phyloP scores from a whole-genome alignment of 768 basidiomycete genomes.

The Suillus cothurnatus region DNA sequence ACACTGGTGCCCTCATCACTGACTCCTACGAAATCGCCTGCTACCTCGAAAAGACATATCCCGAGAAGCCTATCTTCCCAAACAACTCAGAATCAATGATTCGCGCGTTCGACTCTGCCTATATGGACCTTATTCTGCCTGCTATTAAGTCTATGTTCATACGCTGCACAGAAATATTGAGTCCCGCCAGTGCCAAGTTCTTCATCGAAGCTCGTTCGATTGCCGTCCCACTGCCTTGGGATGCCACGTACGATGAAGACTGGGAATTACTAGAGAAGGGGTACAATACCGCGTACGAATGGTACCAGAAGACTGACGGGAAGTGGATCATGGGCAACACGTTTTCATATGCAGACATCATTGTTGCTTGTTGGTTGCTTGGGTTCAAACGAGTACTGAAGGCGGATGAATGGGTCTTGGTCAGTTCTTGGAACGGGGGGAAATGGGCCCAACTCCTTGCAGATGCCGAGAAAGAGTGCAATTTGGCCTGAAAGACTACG shows the following conservation, averaged over 20 bases:
- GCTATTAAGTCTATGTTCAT: conserved; percentile 21
- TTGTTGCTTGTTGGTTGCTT: conserved; percentile 1
- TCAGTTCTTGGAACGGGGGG: conserved; percentile 26
- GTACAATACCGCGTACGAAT: conserved; percentile 15
- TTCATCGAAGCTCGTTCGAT: conserved; percentile 41
- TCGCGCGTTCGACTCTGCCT: too few species aligned
- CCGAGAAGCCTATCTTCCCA: too few species aligned
- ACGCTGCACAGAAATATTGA: conserved; percentile 32
- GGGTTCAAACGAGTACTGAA: conserved; percentile 23
- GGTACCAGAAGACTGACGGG: conserved; percentile 26
- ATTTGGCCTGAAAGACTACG: conserved; percentile 8
- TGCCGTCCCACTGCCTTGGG: conserved; percentile 38
- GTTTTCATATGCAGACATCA: conserved; percentile 11
- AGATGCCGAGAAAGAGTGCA: conserved; percentile 29
- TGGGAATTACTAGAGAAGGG: conserved; percentile 23
- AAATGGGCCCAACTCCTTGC: conserved; percentile 27
- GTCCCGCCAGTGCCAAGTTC: conserved; percentile 36
- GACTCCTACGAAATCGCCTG: too few species aligned
- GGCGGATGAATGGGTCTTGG: conserved; percentile 28
- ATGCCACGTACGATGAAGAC: conserved; percentile 35
- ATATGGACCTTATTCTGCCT: background rate
- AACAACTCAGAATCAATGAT: too few species aligned
- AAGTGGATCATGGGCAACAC: conserved; percentile 15
- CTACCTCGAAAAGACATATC: too few species aligned
- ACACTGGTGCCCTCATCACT: too few species aligned